Conservation (phyloP, 768 basidiomycete species). For the Naganishia kalamii region DNA sequence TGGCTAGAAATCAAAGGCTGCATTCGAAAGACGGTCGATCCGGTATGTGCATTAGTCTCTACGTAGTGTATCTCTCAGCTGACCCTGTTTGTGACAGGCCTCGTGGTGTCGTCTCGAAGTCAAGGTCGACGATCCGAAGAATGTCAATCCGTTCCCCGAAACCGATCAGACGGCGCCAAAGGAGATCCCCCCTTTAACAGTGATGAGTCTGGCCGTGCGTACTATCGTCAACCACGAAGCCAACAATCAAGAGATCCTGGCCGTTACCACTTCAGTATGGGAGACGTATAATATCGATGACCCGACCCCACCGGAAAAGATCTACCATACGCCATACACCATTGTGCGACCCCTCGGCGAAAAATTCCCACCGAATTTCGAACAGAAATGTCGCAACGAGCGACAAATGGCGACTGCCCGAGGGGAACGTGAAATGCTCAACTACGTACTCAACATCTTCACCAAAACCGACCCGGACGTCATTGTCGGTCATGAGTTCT, state of each 20-base stretch:
- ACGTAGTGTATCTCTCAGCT: neutral
- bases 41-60: constrained; percentile 53
- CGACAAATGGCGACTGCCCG: constrained; percentile 65
- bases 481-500: constrained; percentile 88
- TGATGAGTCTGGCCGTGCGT: constrained; percentile 79
- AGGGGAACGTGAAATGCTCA: constrained; percentile 80
- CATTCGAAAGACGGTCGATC: constrained; percentile 64
- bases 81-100: constrained; percentile 52
- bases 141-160: constrained; percentile 75
- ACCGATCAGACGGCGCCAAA: constrained; percentile 63
- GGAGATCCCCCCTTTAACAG: constrained; percentile 79
- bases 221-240: constrained; percentile 89
- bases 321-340: constrained; percentile 75
- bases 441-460: constrained; percentile 63
- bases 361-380: constrained; percentile 77
- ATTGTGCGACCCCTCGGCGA: constrained; percentile 78
- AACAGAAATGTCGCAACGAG: constrained; percentile 60
- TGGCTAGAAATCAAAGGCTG: constrained; percentile 81
- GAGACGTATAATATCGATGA: constrained; percentile 70
- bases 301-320: constrained; percentile 77
- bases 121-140: constrained; percentile 73
- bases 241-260: constrained; percentile 90
- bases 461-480: constrained; percentile 82
- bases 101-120: constrained; percentile 97
- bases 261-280: constrained; percentile 77